Evolutionary conservation across 2,329 filamentous ascomycete genomes (phyloP).

Genomic region (Paecilomyces sp.): DNA sequence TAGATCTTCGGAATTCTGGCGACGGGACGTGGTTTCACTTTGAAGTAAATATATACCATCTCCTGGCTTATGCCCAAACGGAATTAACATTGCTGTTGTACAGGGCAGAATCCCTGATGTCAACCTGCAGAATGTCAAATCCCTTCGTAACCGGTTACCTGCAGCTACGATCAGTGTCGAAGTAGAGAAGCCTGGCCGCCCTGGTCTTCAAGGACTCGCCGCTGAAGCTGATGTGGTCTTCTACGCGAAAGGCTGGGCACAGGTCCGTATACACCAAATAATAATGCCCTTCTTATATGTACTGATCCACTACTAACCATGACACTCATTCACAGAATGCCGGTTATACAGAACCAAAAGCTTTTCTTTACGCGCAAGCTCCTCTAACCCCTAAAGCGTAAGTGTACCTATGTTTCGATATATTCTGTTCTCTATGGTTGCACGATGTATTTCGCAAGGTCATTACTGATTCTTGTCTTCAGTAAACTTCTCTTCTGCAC

Average conservation of each 20-base stretch:
- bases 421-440: too few species aligned
- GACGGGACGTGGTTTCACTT: slow-evolving; percentile 60
- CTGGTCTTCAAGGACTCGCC: slow-evolving; percentile 54
- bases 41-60: slow-evolving; percentile 42
- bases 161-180: slow-evolving; percentile 58
- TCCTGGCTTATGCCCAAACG: not conserved
- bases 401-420: slow-evolving; percentile 6
- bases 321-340: slow-evolving; percentile 13
- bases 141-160: slow-evolving; percentile 44
- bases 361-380: slow-evolving; percentile 45
- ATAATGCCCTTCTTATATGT: not conserved
- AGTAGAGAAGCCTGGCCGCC: slow-evolving; percentile 61
- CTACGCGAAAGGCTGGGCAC: slow-evolving; percentile 64
- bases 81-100: slow-evolving; percentile 3
- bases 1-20: slow-evolving; percentile 23
- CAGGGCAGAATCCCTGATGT: slow-evolving; percentile 59
- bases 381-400: slow-evolving; percentile 40
- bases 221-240: slow-evolving; percentile 63
- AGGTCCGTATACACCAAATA: slow-evolving; percentile 36
- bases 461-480: slow-evolving; percentile 1
- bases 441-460: too few species aligned
- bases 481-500: slow-evolving; percentile 50
- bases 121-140: slow-evolving; percentile 51
- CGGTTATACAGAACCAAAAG: slow-evolving; percentile 42
- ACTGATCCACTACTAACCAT: not conserved